Conservation (phyloP, 257 asterid genomes). For the Misopates orontium region DNA sequence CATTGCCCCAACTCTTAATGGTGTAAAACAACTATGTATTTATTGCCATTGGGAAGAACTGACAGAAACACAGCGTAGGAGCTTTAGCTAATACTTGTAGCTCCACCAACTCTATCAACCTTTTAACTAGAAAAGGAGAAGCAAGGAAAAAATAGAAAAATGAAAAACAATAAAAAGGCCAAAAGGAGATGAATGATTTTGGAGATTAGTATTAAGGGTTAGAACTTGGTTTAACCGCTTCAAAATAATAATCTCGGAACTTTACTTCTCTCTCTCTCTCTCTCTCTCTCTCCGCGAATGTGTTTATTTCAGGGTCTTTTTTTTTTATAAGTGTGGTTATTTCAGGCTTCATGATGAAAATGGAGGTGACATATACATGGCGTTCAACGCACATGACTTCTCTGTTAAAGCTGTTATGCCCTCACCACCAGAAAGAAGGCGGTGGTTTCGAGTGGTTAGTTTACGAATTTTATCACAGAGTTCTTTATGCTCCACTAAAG, state of each 20-base stretch:
- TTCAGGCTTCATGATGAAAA: conserved; percentile 79
- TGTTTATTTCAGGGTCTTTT: no score
- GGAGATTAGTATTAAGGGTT: no score
- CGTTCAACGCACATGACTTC: conserved; percentile 85
- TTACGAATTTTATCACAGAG: conserved; percentile 8
- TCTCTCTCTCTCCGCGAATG: neutral
- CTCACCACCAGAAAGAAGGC: conserved; percentile 57
- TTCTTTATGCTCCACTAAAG: neutral
- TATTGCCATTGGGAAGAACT: no score
- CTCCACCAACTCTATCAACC: no score
- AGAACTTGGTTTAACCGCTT: neutral
- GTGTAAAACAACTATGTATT: no score
- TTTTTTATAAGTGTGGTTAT: conserved; percentile 10
- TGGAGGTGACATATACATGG: conserved; percentile 72
- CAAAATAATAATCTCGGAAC: neutral
- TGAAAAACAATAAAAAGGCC: no score
- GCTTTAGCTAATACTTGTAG: no score
- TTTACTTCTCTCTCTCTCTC: conserved; percentile 13
- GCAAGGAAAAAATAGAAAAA: no score
- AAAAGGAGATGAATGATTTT: no score
- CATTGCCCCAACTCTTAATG: no score
- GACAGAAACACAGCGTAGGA: no score
- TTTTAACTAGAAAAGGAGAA: no score
- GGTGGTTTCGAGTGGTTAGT: conserved; percentile 92
- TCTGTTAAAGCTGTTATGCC: conserved; percentile 59